Evolutionary conservation across 1,284 basidiomycete genomes (phyloP).

Genomic region (Pterulicium gracile): DNA sequence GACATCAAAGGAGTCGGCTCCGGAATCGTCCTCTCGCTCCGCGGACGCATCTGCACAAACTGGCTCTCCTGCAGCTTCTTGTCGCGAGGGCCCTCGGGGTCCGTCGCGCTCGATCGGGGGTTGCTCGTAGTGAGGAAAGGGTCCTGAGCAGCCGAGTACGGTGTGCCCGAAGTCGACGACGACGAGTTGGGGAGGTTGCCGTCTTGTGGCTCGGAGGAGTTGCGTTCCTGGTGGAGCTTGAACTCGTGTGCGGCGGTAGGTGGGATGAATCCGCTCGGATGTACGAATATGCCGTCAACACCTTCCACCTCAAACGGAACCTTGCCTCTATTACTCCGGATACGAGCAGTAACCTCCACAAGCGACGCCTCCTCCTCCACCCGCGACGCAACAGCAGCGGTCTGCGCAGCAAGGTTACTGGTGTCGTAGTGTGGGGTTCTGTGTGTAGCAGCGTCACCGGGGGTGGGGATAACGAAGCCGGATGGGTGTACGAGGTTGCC

Average conservation of each 20-base stretch:
- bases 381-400: neutral
- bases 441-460: conserved; percentile 6
- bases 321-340: neutral
- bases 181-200: neutral
- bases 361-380: neutral
- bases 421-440: conserved; percentile 4
- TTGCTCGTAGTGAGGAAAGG: no score
- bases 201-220: neutral
- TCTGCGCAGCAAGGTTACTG: neutral
- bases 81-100: neutral
- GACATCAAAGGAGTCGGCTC: neutral
- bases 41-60: neutral
- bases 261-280: neutral
- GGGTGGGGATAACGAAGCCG: conserved; percentile 19
- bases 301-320: neutral
- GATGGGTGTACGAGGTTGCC: conserved; percentile 19
- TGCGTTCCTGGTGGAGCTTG: neutral
- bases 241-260: neutral
- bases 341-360: neutral
- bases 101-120: neutral
- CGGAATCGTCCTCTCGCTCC: neutral
- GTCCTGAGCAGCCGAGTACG: no score
- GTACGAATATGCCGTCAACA: neutral
- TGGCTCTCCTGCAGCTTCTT: neutral
- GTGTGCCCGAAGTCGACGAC: no score